Base-by-base conservation (phyloP, 176 grass and related monocot genomes). In the Carex scoparia region DNA sequence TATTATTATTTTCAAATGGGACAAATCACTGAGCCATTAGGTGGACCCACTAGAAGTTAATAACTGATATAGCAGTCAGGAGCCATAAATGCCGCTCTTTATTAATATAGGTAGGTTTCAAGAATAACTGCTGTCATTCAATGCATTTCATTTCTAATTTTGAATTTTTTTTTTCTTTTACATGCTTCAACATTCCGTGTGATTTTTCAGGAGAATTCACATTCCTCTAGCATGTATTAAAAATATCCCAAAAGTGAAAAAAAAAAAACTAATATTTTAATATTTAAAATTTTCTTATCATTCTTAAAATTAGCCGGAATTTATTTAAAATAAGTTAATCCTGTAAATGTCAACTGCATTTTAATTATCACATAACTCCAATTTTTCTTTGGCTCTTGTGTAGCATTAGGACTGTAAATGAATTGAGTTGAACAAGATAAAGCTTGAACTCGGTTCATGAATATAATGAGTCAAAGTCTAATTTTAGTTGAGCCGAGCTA, bases 71-170 rank as follows among this genome's bases (percentile, higher is more conserved):
- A 15, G 23, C 23, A 55, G 72, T 76, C 72, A 76, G 72, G 72
- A 75, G 23, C 12, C 27, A 54, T 76, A 2, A 76, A 55, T 55
- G 72, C 46, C 3, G 27, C 48, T 76, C 23, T 76, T 76, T 76
- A 76, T 55, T 76, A 76, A 31, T 76, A 48, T 7, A 76, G 48
- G 72, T 76, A 55, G 72, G 72, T 76, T 76, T 55, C 72, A 76
- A 32, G 1, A 76, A 76, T 76, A 53, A 76, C 72, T 76, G 72
- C 48, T 32, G 14, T 32, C 48, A 55, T 76, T 76, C 7, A 55
- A 76, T 76, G 48, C 72, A 76, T 76, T 76, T 76, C 13, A 31
- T 55, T 72, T 54, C 10, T 75, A 49, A 13, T 75, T 48, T 74
- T 74, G 8, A 13, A 1, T 15, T 5, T 12, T 54, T 54, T 5